These are phyloP conservation scores for Carex arenaria DNA, from an alignment of 202 grass and related monocot genomes.

Conservation along the genomic window DNA sequence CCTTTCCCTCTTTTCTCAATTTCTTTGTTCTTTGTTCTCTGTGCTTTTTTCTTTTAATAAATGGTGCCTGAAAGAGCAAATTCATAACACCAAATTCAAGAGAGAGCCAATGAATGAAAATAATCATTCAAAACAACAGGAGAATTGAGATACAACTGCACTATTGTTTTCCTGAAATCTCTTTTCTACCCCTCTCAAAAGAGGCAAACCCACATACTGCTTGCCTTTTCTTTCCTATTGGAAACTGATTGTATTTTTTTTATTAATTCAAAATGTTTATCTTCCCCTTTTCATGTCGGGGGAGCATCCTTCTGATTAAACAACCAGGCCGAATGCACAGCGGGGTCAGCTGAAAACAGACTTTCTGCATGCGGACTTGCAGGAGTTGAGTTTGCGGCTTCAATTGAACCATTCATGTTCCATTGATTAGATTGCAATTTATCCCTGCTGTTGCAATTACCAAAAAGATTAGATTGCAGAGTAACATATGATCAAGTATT, in stretches of 20 bases:
- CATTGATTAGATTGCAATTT: slow-evolving; percentile 20
- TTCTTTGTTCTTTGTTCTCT: neutral
- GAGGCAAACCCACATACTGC: slow-evolving; percentile 4
- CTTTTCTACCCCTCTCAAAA: slow-evolving; percentile 26
- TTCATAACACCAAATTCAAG: slow-evolving; percentile 8
- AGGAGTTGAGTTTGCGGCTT: slow-evolving; percentile 27
- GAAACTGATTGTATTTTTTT: slow-evolving; percentile 30
- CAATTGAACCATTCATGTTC: slow-evolving; percentile 35
- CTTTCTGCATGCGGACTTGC: slow-evolving; percentile 29
- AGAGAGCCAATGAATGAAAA: slow-evolving; percentile 26
- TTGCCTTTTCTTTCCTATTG: slow-evolving; percentile 12
- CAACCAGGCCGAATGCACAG: slow-evolving; percentile 69
- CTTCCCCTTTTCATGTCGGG: slow-evolving; percentile 33
- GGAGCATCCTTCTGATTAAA: slow-evolving; percentile 53
- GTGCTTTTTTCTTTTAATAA: slow-evolving; percentile 8
- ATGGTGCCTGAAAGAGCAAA: neutral
- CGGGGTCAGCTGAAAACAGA: slow-evolving; percentile 61
- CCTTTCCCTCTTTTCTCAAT: neutral
- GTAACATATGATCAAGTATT: slow-evolving; percentile 13
- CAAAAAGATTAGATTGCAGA: neutral
- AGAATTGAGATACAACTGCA: slow-evolving; percentile 21
- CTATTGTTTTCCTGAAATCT: slow-evolving; percentile 19
- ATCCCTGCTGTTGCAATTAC: slow-evolving; percentile 29
- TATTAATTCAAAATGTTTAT: slow-evolving; percentile 24
- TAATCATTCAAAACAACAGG: slow-evolving; percentile 24